Evolutionary conservation across 192 early-diverging fungal genomes (phyloP), one percentile per base, ranked within the genome.

Genomic region (Linnemannia exigua): DNA sequence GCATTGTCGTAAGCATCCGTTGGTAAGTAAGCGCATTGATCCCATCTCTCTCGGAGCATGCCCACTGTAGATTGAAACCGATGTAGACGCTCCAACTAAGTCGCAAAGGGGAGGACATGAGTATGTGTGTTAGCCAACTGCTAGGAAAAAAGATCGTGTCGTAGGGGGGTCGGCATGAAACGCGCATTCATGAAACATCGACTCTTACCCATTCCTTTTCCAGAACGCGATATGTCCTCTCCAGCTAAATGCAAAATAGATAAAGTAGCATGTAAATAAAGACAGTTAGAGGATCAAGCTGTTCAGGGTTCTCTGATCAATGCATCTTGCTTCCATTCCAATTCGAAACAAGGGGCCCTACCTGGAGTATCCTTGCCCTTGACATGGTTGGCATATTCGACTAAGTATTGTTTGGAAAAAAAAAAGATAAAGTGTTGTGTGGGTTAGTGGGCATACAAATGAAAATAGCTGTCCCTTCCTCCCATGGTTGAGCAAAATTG

Each of bases 191-290:
- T 38, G 20, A 77, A 37, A 70, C 47, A 25, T 22, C 16, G 44
- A 41, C 16, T 3, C 81, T 67, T 77, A 83, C 81, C 84, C 84
- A 86, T 77, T 86, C 84, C 25, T 72, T 80, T 48, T 86, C 84
- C 54, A 86, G 33, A 22, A 63, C 67, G 1, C 79, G 77, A 61
- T 86, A 86, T 0, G 70, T 80, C 36, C 70, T 79, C 52, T 79
- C 75, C 19, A 86, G 70, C 75, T 83, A 74, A 22, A 51, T 5
- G 36, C 1, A 36, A 12, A 61, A 70, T 44, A 31, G 9, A 33
- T n/a, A 31, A 48, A 8, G 16, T 19, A 77, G 28, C 22, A n/a
- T 38, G n/a, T 9, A 71, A 63, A n/a, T 15, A 47, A 36, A 47
- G 22, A 50, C 37, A 0, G 46, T 72, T 47, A 28, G 70, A 5